phyloP scores from a whole-genome alignment of 164 flowering plant genomes.

The Vitis riparia region DNA sequence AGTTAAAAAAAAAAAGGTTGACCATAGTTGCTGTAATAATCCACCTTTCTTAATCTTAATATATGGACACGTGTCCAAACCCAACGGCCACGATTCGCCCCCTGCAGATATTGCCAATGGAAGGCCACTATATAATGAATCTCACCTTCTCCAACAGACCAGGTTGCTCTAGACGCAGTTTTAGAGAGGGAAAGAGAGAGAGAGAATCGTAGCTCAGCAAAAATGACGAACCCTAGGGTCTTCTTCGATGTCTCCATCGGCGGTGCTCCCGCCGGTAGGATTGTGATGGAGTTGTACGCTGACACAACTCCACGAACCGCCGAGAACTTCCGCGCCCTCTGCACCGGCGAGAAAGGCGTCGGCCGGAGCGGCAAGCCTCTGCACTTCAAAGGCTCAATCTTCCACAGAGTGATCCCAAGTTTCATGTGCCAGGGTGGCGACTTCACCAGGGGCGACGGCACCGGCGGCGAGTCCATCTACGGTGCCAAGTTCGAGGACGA shows the following conservation, averaged over 20 bases:
- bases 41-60: too few species aligned
- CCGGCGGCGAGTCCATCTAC: constrained; percentile 81
- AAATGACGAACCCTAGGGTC: constrained; percentile 67
- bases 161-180: too few species aligned
- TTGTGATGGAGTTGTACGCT: constrained; percentile 81
- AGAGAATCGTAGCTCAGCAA: constrained; percentile 4
- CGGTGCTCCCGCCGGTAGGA: constrained; percentile 58
- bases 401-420: constrained; percentile 74
- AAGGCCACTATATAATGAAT: constrained; percentile 8
- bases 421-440: constrained; percentile 90
- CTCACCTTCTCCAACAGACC: background rate
- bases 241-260: constrained; percentile 81
- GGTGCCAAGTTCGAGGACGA: constrained; percentile 65
- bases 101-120: constrained; percentile 3
- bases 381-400: constrained; percentile 70
- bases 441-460: constrained; percentile 74
- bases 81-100: constrained; percentile 7
- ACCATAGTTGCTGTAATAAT: too few species aligned
- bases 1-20: background rate
- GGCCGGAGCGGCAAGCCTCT: constrained; percentile 70
- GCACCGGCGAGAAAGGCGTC: constrained; percentile 85
- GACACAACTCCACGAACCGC: constrained; percentile 61
- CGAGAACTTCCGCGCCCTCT: constrained; percentile 84
- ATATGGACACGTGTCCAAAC: constrained; percentile 16
- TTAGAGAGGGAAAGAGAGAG: too few species aligned